These are phyloP conservation scores for Malus hybrid DNA, from an alignment of 331 rosid genomes.

Conservation along the genomic window DNA sequence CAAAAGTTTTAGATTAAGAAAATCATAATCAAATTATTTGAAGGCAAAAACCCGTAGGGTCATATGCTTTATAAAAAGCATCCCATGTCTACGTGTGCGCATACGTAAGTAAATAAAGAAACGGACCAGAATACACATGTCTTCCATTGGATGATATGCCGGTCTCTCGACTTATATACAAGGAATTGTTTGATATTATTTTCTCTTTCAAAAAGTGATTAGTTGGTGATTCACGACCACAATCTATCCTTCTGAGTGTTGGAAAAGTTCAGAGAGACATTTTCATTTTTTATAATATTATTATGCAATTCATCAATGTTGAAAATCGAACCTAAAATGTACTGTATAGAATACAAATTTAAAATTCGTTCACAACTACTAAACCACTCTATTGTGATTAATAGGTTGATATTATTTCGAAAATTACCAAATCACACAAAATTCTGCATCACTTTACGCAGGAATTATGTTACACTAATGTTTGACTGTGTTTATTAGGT, in stretches of 20 bases:
- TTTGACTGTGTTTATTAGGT: not conserved
- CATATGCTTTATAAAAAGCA: constrained; percentile 21
- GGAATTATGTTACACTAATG: not conserved
- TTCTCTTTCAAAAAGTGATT: no score
- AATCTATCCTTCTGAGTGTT: no score
- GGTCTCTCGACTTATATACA: not conserved
- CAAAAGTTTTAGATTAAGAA: not conserved
- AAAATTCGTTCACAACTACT: no score
- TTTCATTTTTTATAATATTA: fast-evolving
- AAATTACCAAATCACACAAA: not conserved
- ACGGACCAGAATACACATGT: constrained; percentile 21
- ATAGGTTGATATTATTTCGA: not conserved
- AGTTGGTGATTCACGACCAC: no score
- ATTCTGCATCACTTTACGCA: not conserved
- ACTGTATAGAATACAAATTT: no score
- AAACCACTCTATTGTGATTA: not conserved
- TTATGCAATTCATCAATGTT: fast-evolving
- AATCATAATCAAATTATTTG: not conserved
- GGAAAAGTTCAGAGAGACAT: fast-evolving
- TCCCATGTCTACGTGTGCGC: constrained; percentile 24
- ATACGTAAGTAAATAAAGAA: constrained; percentile 15
- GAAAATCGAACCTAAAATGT: fast-evolving
- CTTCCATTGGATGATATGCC: constrained; percentile 21
- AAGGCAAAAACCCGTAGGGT: not conserved
- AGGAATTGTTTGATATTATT: not conserved